Evolutionary conservation across 148 eudicot species (phyloP), one percentile per base, ranked within the genome.

Genomic region (Spergularia marina): DNA sequence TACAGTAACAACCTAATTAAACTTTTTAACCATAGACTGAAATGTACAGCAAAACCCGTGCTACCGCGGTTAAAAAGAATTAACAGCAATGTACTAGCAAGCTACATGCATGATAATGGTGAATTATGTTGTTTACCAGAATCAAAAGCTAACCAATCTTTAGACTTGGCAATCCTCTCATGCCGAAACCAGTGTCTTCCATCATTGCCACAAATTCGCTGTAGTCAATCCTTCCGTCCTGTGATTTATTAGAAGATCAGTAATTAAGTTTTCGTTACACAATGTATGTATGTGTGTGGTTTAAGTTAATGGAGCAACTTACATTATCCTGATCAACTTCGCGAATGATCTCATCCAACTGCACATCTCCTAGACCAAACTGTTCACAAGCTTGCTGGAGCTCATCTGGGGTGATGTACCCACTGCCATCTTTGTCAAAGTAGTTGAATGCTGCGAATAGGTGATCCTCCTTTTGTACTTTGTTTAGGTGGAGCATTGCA

Each of bases 321-420:
- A 88, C 91, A 84, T 88, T 79, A 74, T 88, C 87, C 54, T 86
- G 87, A 73, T 88, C 91, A 60, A 81, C 89, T 80, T 88, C 91
- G 14, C 75, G 80, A 34, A 88, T 86, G 10, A 88, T 75, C 61
- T 85, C 91, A 65, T 88, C 87, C 15, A 88, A 75, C 39, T 81
- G 85, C 20, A 77, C 79, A 18, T 84, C 86, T 41, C 74, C 85
- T 21, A 84, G 58, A 55, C 91, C 91, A 53, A 86, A 86, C 56
- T 84, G 78, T 70, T 86, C 86, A 71, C 89, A 88, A 30, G 89
- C 91, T 57, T 81, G 84, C 52, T 82, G 86, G 47, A 88, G 87
- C 81, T 88, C 91, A 59, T 88, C 91, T 14, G 71, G 64, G 8
- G 91, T 88, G 64, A 88, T 88, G 73, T 84, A 86, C 1, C 91